phyloP scores from a whole-genome alignment of 225 moss, liverwort and hornwort genomes.

The Polytrichum commune region DNA sequence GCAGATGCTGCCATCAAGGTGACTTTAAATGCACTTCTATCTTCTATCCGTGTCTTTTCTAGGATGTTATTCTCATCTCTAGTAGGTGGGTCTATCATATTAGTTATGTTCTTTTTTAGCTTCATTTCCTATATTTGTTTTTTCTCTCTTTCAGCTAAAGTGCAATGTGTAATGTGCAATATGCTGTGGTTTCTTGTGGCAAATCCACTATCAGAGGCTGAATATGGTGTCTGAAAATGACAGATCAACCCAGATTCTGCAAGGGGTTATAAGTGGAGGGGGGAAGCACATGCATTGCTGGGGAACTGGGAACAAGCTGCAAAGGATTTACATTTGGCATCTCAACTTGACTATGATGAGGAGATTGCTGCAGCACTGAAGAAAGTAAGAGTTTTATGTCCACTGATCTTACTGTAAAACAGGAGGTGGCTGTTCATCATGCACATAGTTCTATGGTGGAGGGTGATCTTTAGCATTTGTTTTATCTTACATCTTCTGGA shows the following conservation, averaged over 20 bases:
- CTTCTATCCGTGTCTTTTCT: no score
- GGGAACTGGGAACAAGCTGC: conserved; percentile 84
- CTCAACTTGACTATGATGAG: conserved; percentile 89
- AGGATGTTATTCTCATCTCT: no score
- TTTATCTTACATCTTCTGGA: no score
- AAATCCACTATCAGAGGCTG: conserved; percentile 1
- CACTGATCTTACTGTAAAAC: no score
- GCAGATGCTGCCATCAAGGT: conserved; percentile 93
- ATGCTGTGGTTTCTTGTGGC: not conserved
- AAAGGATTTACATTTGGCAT: conserved; percentile 88
- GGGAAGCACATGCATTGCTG: conserved; percentile 77
- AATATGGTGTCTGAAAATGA: conserved; percentile 3
- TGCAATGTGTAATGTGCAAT: not conserved
- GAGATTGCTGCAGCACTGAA: conserved; percentile 74
- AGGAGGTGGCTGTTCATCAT: no score
- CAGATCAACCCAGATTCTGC: conserved; percentile 99
- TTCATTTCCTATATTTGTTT: no score
- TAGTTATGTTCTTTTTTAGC: no score
- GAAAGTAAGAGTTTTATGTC: conserved; percentile 41
- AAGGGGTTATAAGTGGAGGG: conserved; percentile 91
- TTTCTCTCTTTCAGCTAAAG: not conserved
- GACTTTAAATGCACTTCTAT: not conserved
- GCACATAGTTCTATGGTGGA: no score
- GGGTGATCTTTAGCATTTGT: no score
- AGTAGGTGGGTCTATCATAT: no score